Evolutionary conservation across 2,329 filamentous ascomycete genomes (phyloP).

Genomic region (Akanthomyces dipterigenus): DNA sequence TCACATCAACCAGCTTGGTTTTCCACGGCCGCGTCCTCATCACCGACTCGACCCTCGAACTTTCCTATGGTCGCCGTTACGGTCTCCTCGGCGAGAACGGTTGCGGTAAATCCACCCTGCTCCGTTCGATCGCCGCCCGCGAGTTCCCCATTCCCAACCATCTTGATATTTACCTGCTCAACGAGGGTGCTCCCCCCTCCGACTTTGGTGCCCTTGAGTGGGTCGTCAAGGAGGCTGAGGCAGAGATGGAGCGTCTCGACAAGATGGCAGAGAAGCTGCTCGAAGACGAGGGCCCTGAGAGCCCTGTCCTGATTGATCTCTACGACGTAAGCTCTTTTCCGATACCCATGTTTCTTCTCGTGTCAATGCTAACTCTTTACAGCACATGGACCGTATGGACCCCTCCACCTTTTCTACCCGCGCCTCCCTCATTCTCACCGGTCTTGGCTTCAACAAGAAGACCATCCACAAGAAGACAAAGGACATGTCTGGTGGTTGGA

Average conservation of each 20-base stretch:
- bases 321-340: conserved; percentile 68
- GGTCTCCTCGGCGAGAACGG: conserved; percentile 97
- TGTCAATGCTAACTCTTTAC: conserved; percentile 17
- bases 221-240: conserved; percentile 92
- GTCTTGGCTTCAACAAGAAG: conserved; percentile 97
- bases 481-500: conserved; percentile 99
- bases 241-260: conserved; percentile 86
- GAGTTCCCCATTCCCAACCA: conserved; percentile 96
- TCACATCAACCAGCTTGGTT: conserved; percentile 84
- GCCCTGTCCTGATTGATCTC: conserved; percentile 81
- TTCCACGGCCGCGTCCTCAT: conserved; percentile 98
- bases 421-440: conserved; percentile 92
- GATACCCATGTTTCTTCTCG: neutral
- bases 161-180: conserved; percentile 96
- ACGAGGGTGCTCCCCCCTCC: conserved; percentile 87
- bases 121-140: conserved; percentile 88
- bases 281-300: conserved; percentile 87
- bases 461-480: conserved; percentile 99
- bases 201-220: conserved; percentile 91
- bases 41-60: conserved; percentile 86
- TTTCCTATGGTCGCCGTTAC: conserved; percentile 88
- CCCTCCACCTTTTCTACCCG: conserved; percentile 94
- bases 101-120: conserved; percentile 95
- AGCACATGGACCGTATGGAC: conserved; percentile 99
- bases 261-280: conserved; percentile 81